Base-by-base conservation (phyloP, 2,329 filamentous ascomycete genomes). In the Xylariaceae sp. region DNA sequence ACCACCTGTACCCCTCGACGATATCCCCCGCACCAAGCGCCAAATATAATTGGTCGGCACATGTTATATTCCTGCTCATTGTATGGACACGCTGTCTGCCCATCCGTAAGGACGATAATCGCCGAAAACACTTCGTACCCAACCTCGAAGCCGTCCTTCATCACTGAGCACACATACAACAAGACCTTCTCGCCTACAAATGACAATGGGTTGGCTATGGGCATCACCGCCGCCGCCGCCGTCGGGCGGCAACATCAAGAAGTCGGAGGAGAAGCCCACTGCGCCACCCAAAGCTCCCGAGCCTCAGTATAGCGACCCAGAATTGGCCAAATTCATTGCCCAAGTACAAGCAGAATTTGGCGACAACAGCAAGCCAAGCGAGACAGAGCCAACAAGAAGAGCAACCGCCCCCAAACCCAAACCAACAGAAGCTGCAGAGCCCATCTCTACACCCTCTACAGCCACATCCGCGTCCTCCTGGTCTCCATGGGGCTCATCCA, bases 161-260 rank as follows among this genome's bases (percentile, higher is more conserved):
- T 27, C 22, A 27, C 22, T 7, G 7, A 27, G 22, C 22, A 5
- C 22, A 27, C 14, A 45, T 12, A 27, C 4, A 27, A 7, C 22
- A 12, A 39, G n/a, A 17, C n/a, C n/a, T n/a, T n/a, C n/a, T n/a
- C n/a, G 10, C 41, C 31, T 14, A 35, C n/a, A 52, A 39, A 41
- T 11, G 45, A 56, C 52, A n/a, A 85, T 85, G 82, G 81, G 80
- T 57, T 85, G 82, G 82, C 12, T 56, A 18, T 56, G 54, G 54
- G 50, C 54, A 17, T 56, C 54, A 15, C 48, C 49, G 30, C 3
- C 32, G 11, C 27, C 49, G 45, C 47, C 49, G 11, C 6, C 15
- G 9, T 12, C 35, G 19, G 36, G 15, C 17, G 14, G 11, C 46
- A 39, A 31, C 31, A 39, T 6, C 17, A 41, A 9, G 1, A 44